Evolutionary conservation across 1,284 basidiomycete species (phyloP), one percentile per base, ranked within the genome.

Genomic region (Ceratobasidium sp.): DNA sequence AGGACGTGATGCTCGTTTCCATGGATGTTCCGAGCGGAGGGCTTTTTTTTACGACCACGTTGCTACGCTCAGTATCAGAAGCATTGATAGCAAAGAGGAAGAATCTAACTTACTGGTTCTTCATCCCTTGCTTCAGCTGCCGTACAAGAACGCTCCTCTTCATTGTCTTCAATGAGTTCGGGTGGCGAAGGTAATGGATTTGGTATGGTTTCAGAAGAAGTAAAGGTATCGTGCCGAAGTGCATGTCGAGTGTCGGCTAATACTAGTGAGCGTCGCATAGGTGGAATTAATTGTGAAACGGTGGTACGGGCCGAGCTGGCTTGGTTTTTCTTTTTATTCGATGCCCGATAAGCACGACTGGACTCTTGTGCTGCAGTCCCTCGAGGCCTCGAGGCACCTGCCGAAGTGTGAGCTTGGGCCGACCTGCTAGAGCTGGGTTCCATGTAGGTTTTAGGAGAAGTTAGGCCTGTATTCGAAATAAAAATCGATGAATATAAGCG

Each of bases 11-110:
- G 60, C 18, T 41, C 60, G 43, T 45, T 45, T 12, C 60, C 60
- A 10, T 45, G 41, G 1, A 46, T 32, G 28, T 62, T 28, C 9
- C 43, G 60, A 12, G 43, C 60, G 14, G 28, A 21, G 8, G 60
- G 26, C 43, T 62, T 62, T 32, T 14, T 14, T 62, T 62, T 62
- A 10, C 60, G 60, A 1, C 26, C 45, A 9, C 58, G 58, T 34
- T 34, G 10, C 58, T 41, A 26, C 30, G 28, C 9, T 6, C 34
- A 57, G 53, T 57, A 57, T 57, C 53, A 57, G 53, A 57, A 55
- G 1, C n/a, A 55, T n/a, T 18, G 26, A 2, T n/a, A 34, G 18
- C 8, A 0, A 5, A 55, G n/a, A 30, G 30, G 2, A 30, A 8
- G 30, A 30, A 6, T 10, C n/a, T n/a, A n/a, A 53, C 53, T 32